Base-by-base conservation (phyloP, 1,284 basidiomycete genomes). In the Apiotrichum montevideense region DNA sequence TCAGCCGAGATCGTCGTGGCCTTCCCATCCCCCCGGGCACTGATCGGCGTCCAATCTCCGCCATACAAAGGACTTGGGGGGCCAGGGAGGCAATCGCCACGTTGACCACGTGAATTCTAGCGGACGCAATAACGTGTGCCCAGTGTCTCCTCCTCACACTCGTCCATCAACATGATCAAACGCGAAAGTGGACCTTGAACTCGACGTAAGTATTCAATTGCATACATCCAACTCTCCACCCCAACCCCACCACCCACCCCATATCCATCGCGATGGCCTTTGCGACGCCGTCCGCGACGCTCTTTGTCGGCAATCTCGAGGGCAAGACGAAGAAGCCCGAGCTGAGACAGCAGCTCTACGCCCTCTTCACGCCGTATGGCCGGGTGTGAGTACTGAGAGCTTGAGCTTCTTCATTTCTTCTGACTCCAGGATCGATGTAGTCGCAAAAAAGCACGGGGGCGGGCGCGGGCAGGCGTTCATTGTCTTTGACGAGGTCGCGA, bases 381-480 rank as follows among this genome's bases (percentile, higher is more conserved):
- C 87, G 86, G 71, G 81, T 99, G 75, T 75, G 52, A 61, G 75
- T 71, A 3, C 29, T 13, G 5, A 32, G 5, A 7, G 45, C 32
- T 8, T 6, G 32, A 46, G n/a, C 13, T 8, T n/a, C 8, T n/a
- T 21, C 7, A 29, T n/a, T 21, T 44, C 13, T 35, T 47, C 8
- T 15, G 11, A 37, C 2, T 37, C 9, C 59, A 77, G 74, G 47
- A 83, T 98, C 77, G 95, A 98, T 75, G 84, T 99, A 51, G 84
- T 98, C 52, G 93, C 95, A n/a, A 86, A 88, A 45, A 93, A 97
- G 63, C 68, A 74, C 53, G 61, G 83, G 54, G 88, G 86, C 70
- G 93, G 93, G 85, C 84, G 89, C 61, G 95, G 95, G 2, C 94
- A 97, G 78, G 95, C 95, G 1, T 98, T 97, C 75, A 84, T 98